A percentile compares a stretch with the other conserved stretches of the same genome.
Evolutionary conservation across 352 stramenopile species (phyloP).

Genomic region (Phytophthora hybrid): DNA sequence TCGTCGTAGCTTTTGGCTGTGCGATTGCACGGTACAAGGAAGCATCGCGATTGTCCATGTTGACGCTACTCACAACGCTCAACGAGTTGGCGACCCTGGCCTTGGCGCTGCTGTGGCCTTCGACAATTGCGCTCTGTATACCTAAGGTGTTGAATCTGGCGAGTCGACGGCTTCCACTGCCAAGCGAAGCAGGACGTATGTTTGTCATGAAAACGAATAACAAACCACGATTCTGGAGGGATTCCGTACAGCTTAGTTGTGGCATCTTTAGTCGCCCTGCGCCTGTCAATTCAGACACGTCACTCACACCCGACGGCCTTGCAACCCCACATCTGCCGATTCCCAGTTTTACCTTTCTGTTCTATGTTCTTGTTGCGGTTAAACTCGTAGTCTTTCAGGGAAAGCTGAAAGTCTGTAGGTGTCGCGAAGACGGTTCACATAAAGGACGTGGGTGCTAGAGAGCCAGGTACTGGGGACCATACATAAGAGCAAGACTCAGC

Average conservation of each 20-base stretch:
- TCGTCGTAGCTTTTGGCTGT: not conserved
- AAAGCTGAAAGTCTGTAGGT: not conserved
- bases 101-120: not conserved
- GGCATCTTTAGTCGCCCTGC: not conserved
- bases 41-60: not conserved
- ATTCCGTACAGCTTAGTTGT: not conserved
- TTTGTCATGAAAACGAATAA: no score
- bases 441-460: no score
- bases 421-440: no score
- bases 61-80: not conserved
- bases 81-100: not conserved
- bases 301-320: not conserved
- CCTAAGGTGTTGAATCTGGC: not conserved
- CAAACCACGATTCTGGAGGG: not conserved
- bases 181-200: no score
- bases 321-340: not conserved
- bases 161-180: not conserved
- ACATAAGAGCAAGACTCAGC: not conserved
- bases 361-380: not conserved
- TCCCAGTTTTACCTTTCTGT: not conserved
- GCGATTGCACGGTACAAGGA: not conserved
- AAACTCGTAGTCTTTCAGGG: not conserved
- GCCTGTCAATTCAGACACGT: not conserved
- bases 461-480: not conserved
- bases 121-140: not conserved